Evolutionary conservation across 2,329 filamentous ascomycete genomes (phyloP).

Genomic region (Pseudocercospora cruenta): DNA sequence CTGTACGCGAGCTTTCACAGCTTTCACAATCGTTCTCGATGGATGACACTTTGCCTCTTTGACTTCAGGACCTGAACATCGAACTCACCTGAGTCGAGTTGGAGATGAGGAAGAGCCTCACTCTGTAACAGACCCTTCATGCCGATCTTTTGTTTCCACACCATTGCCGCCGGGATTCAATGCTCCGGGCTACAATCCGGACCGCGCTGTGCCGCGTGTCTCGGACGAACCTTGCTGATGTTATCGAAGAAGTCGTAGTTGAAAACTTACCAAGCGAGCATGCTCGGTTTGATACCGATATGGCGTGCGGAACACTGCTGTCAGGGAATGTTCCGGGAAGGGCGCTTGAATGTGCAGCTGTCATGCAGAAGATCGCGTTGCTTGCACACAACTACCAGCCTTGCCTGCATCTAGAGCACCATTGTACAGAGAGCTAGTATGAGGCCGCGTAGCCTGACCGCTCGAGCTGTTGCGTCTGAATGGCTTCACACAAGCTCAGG

Average conservation of each 20-base stretch:
- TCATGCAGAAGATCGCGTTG: background rate
- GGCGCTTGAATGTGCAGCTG: background rate
- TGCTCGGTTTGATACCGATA: background rate
- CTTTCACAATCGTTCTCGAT: background rate
- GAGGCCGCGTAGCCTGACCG: background rate
- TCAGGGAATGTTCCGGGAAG: background rate
- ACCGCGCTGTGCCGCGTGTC: background rate
- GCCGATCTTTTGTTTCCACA: background rate
- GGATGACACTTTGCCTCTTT: background rate
- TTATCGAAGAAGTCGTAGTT: background rate
- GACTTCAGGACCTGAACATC: background rate
- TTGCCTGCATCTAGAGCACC: background rate
- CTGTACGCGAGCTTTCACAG: background rate
- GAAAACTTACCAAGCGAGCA: conserved; percentile 1
- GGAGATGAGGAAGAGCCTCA: background rate
- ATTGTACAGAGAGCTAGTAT: background rate
- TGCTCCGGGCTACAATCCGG: background rate
- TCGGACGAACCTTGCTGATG: background rate
- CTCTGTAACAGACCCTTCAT: background rate
- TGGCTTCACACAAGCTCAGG: too few species aligned
- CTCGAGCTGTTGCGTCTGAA: background rate
- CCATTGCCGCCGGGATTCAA: background rate
- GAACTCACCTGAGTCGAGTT: background rate
- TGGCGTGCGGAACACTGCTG: background rate
- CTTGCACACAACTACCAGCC: background rate